Percentiles rank a stretch among this genome's conserved stretches.
Evolutionary conservation across 2,329 filamentous ascomycete genomes (phyloP).

Genomic region (Triangularia verruculosa): DNA sequence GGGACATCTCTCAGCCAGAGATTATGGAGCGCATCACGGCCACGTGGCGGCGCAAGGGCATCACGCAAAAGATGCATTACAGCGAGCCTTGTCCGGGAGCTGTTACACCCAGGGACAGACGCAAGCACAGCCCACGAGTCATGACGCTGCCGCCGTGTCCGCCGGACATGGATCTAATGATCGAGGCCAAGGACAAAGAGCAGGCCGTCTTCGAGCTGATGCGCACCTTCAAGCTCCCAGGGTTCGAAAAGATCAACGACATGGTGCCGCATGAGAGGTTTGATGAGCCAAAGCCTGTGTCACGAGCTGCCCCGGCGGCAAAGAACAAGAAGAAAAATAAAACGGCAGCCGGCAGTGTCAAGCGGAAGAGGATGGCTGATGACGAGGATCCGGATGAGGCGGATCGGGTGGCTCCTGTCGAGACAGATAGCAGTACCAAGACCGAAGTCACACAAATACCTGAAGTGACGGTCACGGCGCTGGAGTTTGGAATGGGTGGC

Average conservation of each 20-base stretch:
- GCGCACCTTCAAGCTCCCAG: constrained; percentile 80
- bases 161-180: constrained; percentile 92
- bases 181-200: constrained; percentile 97
- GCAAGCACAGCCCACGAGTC: constrained; percentile 83
- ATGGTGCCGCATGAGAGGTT: constrained; percentile 72
- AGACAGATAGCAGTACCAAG: constrained; percentile 19
- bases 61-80: constrained; percentile 96
- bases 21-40: constrained; percentile 74
- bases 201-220: constrained; percentile 94
- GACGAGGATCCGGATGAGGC: constrained; percentile 30
- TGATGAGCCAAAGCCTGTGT: constrained; percentile 65
- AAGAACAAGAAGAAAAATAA: constrained; percentile 38
- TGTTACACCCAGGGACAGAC: constrained; percentile 71
- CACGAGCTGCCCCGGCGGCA: constrained; percentile 38
- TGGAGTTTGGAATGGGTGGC: constrained; percentile 84
- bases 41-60: constrained; percentile 81
- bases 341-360: constrained; percentile 35
- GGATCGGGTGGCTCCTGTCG: constrained; percentile 35
- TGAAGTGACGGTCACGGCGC: constrained; percentile 47
- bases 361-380: constrained; percentile 35
- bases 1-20: constrained; percentile 63
- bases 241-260: constrained; percentile 71
- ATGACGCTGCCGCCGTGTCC: constrained; percentile 77
- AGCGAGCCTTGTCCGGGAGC: constrained; percentile 77
- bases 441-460: not conserved